Evolutionary conservation across 2,329 filamentous ascomycete genomes (phyloP), one percentile per base, ranked within the genome.

Genomic region (Pezicula rhizophila): DNA sequence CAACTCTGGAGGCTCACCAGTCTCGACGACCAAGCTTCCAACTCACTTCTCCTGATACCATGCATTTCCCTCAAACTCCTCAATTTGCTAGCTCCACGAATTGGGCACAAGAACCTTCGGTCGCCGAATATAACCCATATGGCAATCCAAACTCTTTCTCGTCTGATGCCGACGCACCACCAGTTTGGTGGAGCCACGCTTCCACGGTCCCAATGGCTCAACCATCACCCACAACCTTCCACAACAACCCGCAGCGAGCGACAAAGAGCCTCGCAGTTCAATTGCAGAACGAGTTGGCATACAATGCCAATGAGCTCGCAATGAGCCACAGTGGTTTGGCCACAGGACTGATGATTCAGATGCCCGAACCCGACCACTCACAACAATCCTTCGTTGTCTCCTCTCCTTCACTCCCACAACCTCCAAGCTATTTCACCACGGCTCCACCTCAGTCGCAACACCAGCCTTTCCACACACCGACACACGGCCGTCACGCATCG

Each of bases 141-240:
- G 37, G 46, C 7, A 49, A 38, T 40, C 46, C 50, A 34, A 45
- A 52, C 33, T 44, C 33, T 10, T 53, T 48, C 35, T 35, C 47
- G 1, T 31, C 49, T 3, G 55, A 60, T 8, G 42, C 49, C 12
- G 57, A 59, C 2, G 33, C 50, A 15, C 54, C 51, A 15, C 55
- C 61, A 31, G 20, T 64, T 12, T 64, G 60, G 60, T 64, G 60
- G 59, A 60, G 54, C 37, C 52, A 62, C 42, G 58, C 59, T n/a
- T 49, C 58, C 6, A 52, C 56, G 25, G 50, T 52, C 17, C 56
- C 58, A 20, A 48, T 60, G 43, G 60, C 57, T 7, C 60, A 64
- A 23, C 57, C 61, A 26, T 55, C 54, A 17, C 58, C 62, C 8
- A 55, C 47, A 8, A 46, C 45, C 2, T 57, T 58, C 31, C 59